Base-by-base conservation (phyloP, 2,329 filamentous ascomycete genomes). In the Amylocarpus encephaloides region DNA sequence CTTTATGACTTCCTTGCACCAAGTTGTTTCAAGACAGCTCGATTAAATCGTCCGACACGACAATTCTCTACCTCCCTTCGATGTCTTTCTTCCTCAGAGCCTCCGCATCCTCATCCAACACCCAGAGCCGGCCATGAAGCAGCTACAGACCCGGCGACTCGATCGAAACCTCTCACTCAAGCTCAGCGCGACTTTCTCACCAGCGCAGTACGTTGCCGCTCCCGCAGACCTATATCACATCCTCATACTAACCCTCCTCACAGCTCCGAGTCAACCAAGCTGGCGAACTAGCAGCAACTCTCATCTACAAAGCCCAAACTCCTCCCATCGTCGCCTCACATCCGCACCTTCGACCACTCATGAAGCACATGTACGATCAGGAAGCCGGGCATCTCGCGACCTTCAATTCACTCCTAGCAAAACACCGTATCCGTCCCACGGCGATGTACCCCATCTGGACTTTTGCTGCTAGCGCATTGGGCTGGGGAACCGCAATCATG, bases 291-390 rank as follows among this genome's bases (percentile, higher is more conserved):
- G 93, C 93, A 48, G 93, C 93, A 29, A 92, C 88, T 22, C 80
- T 95, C 49, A 98, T 98, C 68, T 98, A 97, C 73, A 83, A 82
- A 1, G 84, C 88, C 1, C 93, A 98, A 69, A 92, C 83, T 1
- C 89, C 91, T 0, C 80, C 84, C n/a, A 72, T 97, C 46, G 76
- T 89, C 50, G 79, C 80, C 58, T 80, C 85, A 4, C 85, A 96
- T 67, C 92, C 93, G 1, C 87, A 95, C 66, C 82, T 98, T 15
- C 85, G 88, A 6, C 86, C 89, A 0, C 73, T 97, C 30, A 95
- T 98, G 89, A 81, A 84, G 62, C 93, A 97, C 76, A 98, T 98
- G 93, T 91, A 95, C 74, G 88, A 93, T 63, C 93, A 98, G 68
- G 93, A 98, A 74, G 89, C 81, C 11, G 85, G 82, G 7, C 93